Evolutionary conservation across 2,329 filamentous ascomycete species (phyloP).

Genomic region (Aureobasidium leucospermi): DNA sequence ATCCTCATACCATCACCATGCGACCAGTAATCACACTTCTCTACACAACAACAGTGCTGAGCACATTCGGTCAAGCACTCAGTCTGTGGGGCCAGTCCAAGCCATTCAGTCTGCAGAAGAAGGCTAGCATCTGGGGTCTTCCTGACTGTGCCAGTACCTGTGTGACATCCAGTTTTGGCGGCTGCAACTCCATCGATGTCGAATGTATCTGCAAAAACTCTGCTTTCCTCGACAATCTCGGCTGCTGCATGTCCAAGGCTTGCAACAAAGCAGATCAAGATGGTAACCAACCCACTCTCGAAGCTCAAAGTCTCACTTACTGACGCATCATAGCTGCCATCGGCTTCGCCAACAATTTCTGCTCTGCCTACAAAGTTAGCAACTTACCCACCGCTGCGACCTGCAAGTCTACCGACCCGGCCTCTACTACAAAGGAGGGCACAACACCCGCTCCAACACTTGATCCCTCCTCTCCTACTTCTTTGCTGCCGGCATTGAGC

Average conservation of each 20-base stretch:
- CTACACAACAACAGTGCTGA: neutral
- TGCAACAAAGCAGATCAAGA: constrained; percentile 29
- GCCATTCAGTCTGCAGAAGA: neutral
- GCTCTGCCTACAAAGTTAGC: constrained; percentile 30
- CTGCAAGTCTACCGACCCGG: constrained; percentile 19
- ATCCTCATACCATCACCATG: neutral
- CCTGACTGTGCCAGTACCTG: constrained; percentile 28
- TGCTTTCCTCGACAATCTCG: constrained; percentile 29
- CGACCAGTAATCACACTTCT: neutral
- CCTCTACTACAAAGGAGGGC: neutral
- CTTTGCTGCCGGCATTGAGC: neutral
- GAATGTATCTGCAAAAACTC: constrained; percentile 36
- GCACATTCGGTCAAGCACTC: neutral
- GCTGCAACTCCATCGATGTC: constrained; percentile 32
- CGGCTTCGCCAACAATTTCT: constrained; percentile 34
- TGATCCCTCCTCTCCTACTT: neutral
- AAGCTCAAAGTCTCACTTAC: neutral
- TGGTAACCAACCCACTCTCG: constrained; percentile 17
- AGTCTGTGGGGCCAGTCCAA: neutral
- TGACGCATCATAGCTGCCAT: constrained; percentile 29
- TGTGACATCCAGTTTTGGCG: constrained; percentile 30
- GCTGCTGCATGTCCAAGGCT: constrained; percentile 34
- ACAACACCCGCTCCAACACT: neutral
- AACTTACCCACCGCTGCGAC: constrained; percentile 34
- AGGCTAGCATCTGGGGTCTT: constrained; percentile 20